These are phyloP conservation scores for Sarocladium oryzae DNA, from an alignment of 2,329 filamentous ascomycete species.

Conservation along the genomic window DNA sequence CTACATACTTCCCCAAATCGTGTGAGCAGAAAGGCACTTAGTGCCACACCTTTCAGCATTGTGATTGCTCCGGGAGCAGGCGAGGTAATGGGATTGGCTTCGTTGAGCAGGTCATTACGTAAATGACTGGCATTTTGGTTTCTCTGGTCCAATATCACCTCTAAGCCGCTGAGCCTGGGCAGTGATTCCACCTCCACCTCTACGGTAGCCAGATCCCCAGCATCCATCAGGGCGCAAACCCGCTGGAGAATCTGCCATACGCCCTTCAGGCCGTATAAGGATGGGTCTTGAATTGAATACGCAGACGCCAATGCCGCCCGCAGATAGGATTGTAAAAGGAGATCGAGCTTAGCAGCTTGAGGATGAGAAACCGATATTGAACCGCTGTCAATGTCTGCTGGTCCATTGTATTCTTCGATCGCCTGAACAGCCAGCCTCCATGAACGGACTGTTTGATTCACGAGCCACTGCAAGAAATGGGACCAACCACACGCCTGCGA, in stretches of 20 bases:
- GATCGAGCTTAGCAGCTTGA: slow-evolving; percentile 51
- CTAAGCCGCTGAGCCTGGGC: slow-evolving; percentile 28
- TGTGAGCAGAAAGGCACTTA: slow-evolving; percentile 52
- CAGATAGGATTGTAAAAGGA: slow-evolving; percentile 58
- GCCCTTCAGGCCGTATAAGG: slow-evolving; percentile 49
- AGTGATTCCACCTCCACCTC: slow-evolving; percentile 41
- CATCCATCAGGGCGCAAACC: slow-evolving; percentile 43
- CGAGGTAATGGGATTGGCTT: slow-evolving; percentile 58
- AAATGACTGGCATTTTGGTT: slow-evolving; percentile 21
- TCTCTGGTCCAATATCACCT: slow-evolving; percentile 16
- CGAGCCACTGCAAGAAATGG: slow-evolving; percentile 61
- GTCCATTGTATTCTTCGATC: slow-evolving; percentile 68
- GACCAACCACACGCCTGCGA: slow-evolving; percentile 58
- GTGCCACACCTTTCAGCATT: slow-evolving; percentile 56
- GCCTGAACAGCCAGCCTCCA: slow-evolving; percentile 58
- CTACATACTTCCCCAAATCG: slow-evolving; percentile 43
- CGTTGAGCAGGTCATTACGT: slow-evolving; percentile 43
- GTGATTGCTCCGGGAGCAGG: slow-evolving; percentile 49
- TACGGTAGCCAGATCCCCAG: slow-evolving; percentile 49
- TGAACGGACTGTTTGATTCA: slow-evolving; percentile 48
- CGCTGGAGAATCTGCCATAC: slow-evolving; percentile 45
- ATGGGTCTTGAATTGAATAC: slow-evolving; percentile 58
- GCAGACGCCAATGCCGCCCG: slow-evolving; percentile 61
- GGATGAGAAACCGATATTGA: slow-evolving; percentile 51
- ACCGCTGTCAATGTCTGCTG: slow-evolving; percentile 62